A percentile compares a stretch with the other conserved stretches of the same genome.
Conservation (phyloP, 805 yeast genomes). For the Schizosaccharomyces japonicus region DNA sequence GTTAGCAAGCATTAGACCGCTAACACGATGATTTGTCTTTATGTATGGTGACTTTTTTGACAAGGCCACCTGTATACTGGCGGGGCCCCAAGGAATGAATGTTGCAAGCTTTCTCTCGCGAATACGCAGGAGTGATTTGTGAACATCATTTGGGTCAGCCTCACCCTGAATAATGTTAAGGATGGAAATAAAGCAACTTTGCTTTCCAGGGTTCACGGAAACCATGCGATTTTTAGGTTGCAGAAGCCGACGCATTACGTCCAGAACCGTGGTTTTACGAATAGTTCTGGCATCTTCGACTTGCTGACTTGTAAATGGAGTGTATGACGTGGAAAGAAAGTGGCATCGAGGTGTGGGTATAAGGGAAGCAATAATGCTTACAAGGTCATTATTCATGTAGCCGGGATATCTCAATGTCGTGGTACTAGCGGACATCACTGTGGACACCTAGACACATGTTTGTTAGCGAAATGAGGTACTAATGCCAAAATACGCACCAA, state of each 20-base stretch:
- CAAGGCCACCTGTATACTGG: constrained; percentile 52
- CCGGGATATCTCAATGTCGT: constrained; percentile 80
- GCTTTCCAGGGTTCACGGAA: constrained; percentile 21
- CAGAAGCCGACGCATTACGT: constrained; percentile 56
- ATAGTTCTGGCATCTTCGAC: constrained; percentile 35
- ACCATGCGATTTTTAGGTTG: constrained; percentile 63
- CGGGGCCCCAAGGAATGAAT: constrained; percentile 71
- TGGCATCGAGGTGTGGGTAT: constrained; percentile 72
- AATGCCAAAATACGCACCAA: constrained; percentile 18
- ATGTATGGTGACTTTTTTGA: constrained; percentile 48
- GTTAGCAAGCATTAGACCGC: constrained; percentile 68
- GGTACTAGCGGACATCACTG: constrained; percentile 63
- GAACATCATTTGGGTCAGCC: constrained; percentile 45
- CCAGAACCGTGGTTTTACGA: constrained; percentile 56
- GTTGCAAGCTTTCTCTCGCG: constrained; percentile 25
- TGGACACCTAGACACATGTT: constrained; percentile 28
- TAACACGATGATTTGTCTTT: constrained; percentile 25
- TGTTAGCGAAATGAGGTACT: not conserved
- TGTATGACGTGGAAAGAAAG: constrained; percentile 45
- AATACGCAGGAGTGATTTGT: constrained; percentile 20
- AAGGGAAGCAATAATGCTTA: constrained; percentile 56
- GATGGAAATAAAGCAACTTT: constrained; percentile 38
- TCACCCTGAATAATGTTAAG: constrained; percentile 48
- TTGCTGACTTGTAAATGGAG: constrained; percentile 53
- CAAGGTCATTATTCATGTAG: constrained; percentile 66